phyloP scores from a whole-genome alignment of 345 rosid species.

The Acer yangbiense region DNA sequence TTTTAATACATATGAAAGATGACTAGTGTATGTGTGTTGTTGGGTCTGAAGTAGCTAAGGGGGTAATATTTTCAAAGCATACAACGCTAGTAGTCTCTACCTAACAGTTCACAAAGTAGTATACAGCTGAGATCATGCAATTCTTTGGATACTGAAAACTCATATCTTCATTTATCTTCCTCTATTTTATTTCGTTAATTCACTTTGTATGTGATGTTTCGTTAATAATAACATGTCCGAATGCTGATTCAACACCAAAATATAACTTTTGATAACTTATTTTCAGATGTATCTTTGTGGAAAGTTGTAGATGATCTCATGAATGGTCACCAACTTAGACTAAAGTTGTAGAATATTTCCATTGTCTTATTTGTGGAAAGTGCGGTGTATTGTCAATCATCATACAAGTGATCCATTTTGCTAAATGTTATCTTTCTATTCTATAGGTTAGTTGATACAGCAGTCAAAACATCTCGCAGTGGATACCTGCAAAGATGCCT shows the following conservation, averaged over 20 bases:
- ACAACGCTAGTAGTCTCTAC: background rate
- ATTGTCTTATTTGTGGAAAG: slow-evolving; percentile 1
- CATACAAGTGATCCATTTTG: background rate
- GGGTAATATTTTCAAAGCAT: background rate
- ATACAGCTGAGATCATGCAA: background rate
- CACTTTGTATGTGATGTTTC: background rate
- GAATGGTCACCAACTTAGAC: background rate
- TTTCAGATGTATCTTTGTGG: background rate
- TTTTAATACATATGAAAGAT: background rate
- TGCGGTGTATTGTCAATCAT: background rate
- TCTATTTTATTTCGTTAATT: background rate
- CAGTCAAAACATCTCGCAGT: slow-evolving; percentile 99
- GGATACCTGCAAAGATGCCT: slow-evolving; percentile 98
- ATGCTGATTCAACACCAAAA: background rate
- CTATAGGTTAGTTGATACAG: slow-evolving; percentile 91
- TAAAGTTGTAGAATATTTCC: background rate
- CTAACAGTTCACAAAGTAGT: background rate
- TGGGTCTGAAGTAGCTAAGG: background rate
- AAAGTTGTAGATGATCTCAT: background rate
- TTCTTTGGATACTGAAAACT: background rate
- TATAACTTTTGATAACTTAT: background rate
- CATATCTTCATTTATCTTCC: background rate
- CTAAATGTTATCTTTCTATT: slow-evolving; percentile 25
- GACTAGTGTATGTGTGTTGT: background rate
- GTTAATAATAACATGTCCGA: background rate